These are phyloP conservation scores for Rhodofomes roseus DNA, from an alignment of 1,284 basidiomycete species.

Conservation along the genomic window DNA sequence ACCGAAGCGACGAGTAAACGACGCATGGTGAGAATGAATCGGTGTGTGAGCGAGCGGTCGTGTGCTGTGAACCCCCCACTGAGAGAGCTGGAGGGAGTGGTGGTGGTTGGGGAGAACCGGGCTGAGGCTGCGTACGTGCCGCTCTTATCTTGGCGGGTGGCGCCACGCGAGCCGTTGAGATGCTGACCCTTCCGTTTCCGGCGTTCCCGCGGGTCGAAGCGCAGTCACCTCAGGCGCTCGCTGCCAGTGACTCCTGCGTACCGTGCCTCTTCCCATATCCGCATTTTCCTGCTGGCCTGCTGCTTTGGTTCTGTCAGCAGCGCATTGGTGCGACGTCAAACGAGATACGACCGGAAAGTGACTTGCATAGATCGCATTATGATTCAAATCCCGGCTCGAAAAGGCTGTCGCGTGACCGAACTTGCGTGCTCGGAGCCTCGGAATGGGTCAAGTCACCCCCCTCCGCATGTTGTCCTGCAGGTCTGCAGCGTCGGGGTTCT, in stretches of 20 bases:
- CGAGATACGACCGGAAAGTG: not conserved
- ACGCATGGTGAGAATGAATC: constrained; percentile 21
- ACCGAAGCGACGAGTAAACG: constrained; percentile 32
- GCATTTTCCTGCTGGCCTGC: not conserved
- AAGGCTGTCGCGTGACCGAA: not conserved
- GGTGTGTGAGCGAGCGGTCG: not conserved
- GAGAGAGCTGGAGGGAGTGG: constrained; percentile 18
- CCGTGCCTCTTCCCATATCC: not conserved
- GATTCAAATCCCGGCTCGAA: not conserved
- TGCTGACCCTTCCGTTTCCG: not conserved
- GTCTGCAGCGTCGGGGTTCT: not conserved
- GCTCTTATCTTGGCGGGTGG: constrained; percentile 16
- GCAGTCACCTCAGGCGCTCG: not conserved
- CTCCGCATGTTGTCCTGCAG: not conserved
- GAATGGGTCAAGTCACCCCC: not conserved
- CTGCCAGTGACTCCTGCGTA: not conserved
- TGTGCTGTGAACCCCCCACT: constrained; percentile 15
- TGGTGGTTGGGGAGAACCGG: constrained; percentile 19
- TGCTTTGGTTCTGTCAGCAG: not conserved
- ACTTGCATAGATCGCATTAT: no score
- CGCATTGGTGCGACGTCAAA: not conserved
- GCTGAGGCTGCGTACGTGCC: constrained; percentile 10
- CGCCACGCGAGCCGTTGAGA: constrained; percentile 4
- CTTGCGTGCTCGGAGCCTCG: no score
- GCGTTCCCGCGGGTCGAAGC: not conserved